phyloP scores from a whole-genome alignment of 768 basidiomycete species.

The Suillus weaverae region DNA sequence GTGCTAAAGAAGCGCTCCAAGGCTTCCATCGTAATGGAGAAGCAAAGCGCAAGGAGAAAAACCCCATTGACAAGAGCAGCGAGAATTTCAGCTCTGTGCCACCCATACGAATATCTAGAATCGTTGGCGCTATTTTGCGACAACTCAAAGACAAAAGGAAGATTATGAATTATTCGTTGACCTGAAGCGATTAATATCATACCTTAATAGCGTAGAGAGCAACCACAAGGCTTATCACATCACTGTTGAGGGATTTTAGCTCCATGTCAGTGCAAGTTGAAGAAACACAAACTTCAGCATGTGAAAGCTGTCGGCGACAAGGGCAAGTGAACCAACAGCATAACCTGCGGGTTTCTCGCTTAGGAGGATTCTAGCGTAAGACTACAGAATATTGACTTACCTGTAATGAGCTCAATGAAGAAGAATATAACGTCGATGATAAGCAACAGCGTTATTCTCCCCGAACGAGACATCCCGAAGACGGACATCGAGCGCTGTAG shows the following conservation, averaged over 20 bases:
- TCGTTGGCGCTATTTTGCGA: conserved; percentile 57
- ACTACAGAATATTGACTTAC: conserved; percentile 38
- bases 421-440: conserved; percentile 87
- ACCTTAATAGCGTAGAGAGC: conserved; percentile 95
- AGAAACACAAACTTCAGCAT: conserved; percentile 84
- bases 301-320: conserved; percentile 96
- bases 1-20: conserved; percentile 85
- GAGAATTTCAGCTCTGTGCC: conserved; percentile 96
- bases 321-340: conserved; percentile 92
- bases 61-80: conserved; percentile 96
- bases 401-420: conserved; percentile 79
- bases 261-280: conserved; percentile 1
- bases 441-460: conserved; percentile 74
- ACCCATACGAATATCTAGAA: conserved; percentile 94
- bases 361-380: not conserved
- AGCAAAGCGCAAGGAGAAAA: conserved; percentile 94
- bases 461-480: conserved; percentile 59
- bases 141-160: conserved; percentile 45
- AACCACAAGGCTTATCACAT: conserved; percentile 93
- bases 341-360: conserved; percentile 55
- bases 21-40: conserved; percentile 93
- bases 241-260: conserved; percentile 50
- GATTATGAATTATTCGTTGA: not conserved
- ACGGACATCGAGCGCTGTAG: not conserved
- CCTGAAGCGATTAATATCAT: not conserved